Evolutionary conservation across 2,329 filamentous ascomycete genomes (phyloP).

Genomic region (Uncinocarpus reesii): DNA sequence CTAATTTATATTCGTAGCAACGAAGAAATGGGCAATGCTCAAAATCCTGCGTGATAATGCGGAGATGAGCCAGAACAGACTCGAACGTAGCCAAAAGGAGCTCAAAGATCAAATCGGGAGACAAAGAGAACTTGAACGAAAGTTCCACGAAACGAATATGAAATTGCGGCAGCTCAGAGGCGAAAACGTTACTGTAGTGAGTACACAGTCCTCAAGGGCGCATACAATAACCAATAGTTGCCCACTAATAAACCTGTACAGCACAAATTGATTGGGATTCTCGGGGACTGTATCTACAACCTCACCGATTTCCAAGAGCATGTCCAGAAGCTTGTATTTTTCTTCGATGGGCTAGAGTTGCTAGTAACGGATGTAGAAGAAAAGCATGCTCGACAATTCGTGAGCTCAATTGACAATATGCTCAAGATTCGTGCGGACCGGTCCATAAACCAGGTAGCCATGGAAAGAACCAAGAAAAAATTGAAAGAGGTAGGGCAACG

Average conservation of each 20-base stretch:
- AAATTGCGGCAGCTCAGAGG: background rate
- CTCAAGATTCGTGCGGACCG: background rate
- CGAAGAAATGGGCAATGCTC: background rate
- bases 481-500: background rate
- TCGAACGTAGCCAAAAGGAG: background rate
- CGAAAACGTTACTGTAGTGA: background rate
- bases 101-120: background rate
- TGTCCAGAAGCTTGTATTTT: background rate
- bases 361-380: background rate
- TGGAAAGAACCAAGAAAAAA: background rate
- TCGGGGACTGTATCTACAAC: background rate
- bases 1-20: background rate
- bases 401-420: background rate
- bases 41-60: background rate
- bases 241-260: background rate
- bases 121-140: background rate
- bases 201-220: background rate
- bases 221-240: background rate
- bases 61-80: background rate
- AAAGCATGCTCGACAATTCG: background rate
- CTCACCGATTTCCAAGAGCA: background rate
- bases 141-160: slow-evolving; percentile 1
- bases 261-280: background rate
- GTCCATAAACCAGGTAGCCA: background rate
- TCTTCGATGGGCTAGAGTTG: background rate